Base-by-base conservation (phyloP, 169 alveolate genomes). In the Cytauxzoon felis region DNA sequence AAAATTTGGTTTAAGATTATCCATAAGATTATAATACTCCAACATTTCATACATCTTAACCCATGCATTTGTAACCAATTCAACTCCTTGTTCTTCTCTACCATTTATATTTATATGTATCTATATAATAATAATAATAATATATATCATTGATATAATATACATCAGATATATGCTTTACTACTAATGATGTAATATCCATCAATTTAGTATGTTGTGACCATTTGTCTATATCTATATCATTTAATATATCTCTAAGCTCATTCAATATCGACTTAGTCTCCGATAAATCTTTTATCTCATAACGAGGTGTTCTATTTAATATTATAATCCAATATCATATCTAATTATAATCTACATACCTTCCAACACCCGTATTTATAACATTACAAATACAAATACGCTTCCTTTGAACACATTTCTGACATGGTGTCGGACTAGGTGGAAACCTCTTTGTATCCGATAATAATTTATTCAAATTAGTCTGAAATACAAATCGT, bases 31-130 rank as follows among this genome's bases (percentile, higher is more conserved):
- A 67, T 76, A 84, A 41, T 48, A 52, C 19, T 73, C 81, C 50
- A 84, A 79, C 23, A 84, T 84, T 43, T 84, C 91, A 42, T 81
- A 84, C 19, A 84, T 30, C 68, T 84, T 84, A 5, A 80, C 63
- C 91, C 91, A 84, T 8, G 90, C 91, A 32, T 83, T 81, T 8
- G 91, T 84, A 6, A 78, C 80, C 11, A 84, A 53, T 52, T 84
- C 91, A 13, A 80, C 82, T 29, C 88, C 86, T n/a, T 63, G 71
- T 52, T 73, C 84, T n/a, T 30, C 43, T 29, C 63, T 23, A 23
- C 84, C 84, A 33, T 73, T 73, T 13, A 73, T 79, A 16, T 51
- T 53, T 0, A 71, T 40, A 16, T 32, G 65, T 16, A 63, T 16
- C 60, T 59, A 69, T 11, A 56, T n/a, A 30, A 60, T 53, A 41